Evolutionary conservation across 352 stramenopile species (phyloP).

Genomic region (Aphanomyces astaci): DNA sequence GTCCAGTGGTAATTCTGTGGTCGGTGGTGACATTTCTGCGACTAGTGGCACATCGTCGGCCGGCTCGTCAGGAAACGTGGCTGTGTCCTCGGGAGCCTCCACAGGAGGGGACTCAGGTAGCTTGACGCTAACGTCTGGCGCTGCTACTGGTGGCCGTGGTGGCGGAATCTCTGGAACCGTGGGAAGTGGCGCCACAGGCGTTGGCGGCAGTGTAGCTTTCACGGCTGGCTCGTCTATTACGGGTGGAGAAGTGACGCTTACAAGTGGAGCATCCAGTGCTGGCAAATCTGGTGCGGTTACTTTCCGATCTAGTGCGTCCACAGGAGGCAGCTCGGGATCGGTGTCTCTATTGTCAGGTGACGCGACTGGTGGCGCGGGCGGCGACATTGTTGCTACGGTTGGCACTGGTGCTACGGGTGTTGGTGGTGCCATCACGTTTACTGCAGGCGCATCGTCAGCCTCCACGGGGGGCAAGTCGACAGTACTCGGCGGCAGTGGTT

Average conservation of each 20-base stretch:
- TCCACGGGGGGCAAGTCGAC: not conserved
- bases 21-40: not conserved
- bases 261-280: not conserved
- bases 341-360: not conserved
- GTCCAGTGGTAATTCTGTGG: not conserved
- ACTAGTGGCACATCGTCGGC: not conserved
- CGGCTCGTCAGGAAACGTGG: not conserved
- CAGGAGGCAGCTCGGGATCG: not conserved
- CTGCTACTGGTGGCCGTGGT: not conserved
- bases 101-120: not conserved
- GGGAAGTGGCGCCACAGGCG: not conserved
- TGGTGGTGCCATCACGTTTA: not conserved
- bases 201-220: not conserved
- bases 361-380: not conserved
- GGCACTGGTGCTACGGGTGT: not conserved
- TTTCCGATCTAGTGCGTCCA: not conserved
- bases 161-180: not conserved
- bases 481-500: not conserved
- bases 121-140: not conserved
- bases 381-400: constrained; percentile 1
- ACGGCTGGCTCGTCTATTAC: constrained; percentile 2
- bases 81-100: not conserved
- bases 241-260: not conserved
- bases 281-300: not conserved
- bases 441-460: not conserved